These are phyloP conservation scores for Lachnellula suecica DNA, from an alignment of 2,329 filamentous ascomycete species.

Conservation along the genomic window DNA sequence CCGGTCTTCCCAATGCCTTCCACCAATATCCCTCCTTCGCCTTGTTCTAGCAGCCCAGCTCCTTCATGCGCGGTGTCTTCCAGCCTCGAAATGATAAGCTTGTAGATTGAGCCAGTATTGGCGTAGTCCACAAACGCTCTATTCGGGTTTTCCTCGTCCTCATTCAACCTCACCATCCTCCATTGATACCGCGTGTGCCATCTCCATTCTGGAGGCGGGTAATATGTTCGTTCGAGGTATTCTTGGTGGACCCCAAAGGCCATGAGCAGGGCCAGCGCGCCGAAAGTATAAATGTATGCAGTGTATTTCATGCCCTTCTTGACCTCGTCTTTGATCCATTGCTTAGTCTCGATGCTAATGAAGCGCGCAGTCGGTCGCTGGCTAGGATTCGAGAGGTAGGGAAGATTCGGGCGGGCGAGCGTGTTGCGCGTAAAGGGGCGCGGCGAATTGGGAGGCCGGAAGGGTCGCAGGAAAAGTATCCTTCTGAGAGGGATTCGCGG, in stretches of 20 bases:
- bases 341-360: constrained; percentile 75
- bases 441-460: constrained; percentile 34
- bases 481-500: constrained; percentile 36
- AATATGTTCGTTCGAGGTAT: constrained; percentile 70
- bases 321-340: constrained; percentile 69
- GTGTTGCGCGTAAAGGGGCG: constrained; percentile 60
- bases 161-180: constrained; percentile 14
- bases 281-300: constrained; percentile 62
- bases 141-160: constrained; percentile 19
- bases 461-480: constrained; percentile 39
- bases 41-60: constrained; percentile 53
- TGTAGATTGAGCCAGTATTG: constrained; percentile 58
- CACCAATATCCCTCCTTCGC: constrained; percentile 52
- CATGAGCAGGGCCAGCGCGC: constrained; percentile 58
- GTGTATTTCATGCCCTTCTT: constrained; percentile 69
- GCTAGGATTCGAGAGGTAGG: constrained; percentile 54
- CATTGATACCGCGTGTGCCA: constrained; percentile 67
- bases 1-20: constrained; percentile 51
- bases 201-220: constrained; percentile 81
- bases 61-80: constrained; percentile 72
- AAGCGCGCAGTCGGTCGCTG: constrained; percentile 55
- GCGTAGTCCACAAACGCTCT: constrained; percentile 58
- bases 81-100: constrained; percentile 61
- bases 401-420: constrained; percentile 57
- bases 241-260: constrained; percentile 71